Conservation (phyloP, 2,329 filamentous ascomycete species). For the Neofusicoccum kwambonambiense region DNA sequence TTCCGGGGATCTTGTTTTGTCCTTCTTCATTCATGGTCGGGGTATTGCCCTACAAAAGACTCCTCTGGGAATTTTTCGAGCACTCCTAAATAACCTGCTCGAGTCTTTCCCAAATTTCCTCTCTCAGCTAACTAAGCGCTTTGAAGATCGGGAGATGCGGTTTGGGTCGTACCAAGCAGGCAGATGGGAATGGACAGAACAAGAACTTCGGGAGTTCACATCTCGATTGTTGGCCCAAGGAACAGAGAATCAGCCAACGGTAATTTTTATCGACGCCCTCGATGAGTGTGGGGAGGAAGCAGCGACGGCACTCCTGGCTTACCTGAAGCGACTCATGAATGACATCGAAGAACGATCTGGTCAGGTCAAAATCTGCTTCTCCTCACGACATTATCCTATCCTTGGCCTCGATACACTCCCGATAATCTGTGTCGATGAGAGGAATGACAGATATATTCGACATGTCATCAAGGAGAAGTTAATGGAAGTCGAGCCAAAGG, state of each 20-base stretch:
- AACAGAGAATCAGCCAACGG: background rate
- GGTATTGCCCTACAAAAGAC: background rate
- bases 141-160: background rate
- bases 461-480: background rate
- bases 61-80: background rate
- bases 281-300: background rate
- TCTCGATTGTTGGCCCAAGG: background rate
- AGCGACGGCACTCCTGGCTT: background rate
- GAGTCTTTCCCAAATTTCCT: background rate
- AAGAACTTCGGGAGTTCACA: background rate
- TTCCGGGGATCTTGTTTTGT: background rate
- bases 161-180: background rate
- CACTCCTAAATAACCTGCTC: background rate
- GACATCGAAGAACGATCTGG: background rate
- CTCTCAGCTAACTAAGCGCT: background rate
- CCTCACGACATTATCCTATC: background rate
- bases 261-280: background rate
- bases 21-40: background rate
- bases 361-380: background rate
- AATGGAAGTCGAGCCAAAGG: background rate
- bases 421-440: background rate
- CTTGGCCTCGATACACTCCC: background rate
- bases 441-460: background rate
- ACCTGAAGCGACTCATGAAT: background rate
- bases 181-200: background rate